These are phyloP conservation scores for Nicotiana noctiflora DNA, from an alignment of 257 asterid genomes.

Conservation along the genomic window DNA sequence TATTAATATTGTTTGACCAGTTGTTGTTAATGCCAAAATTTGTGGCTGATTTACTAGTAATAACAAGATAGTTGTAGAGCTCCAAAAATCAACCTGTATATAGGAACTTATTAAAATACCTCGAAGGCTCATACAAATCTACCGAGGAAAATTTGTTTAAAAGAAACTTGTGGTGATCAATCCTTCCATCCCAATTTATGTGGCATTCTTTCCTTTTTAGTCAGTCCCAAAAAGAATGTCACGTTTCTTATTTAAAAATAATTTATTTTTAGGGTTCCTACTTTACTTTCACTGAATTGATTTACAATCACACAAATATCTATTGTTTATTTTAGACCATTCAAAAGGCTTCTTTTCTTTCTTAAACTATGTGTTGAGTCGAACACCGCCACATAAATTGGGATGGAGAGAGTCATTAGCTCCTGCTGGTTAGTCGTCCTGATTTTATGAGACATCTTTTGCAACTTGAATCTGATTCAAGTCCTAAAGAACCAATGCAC, in stretches of 20 bases:
- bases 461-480: neutral
- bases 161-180: neutral
- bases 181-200: too few relatives aligned
- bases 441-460: neutral
- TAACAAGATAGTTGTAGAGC: neutral
- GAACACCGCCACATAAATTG: too few relatives aligned
- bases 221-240: too few relatives aligned
- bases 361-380: too few relatives aligned
- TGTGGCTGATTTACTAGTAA: neutral
- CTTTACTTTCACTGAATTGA: too few relatives aligned
- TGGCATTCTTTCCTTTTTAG: too few relatives aligned
- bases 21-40: neutral
- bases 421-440: neutral
- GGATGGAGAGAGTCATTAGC: neutral
- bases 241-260: too few relatives aligned
- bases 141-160: neutral
- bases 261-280: too few relatives aligned
- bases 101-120: neutral
- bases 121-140: neutral
- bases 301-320: too few relatives aligned
- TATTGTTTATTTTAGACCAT: too few relatives aligned
- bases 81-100: neutral
- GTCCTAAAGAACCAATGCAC: neutral
- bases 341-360: too few relatives aligned
- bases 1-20: neutral